A percentile compares a stretch with the other conserved stretches of the same genome.
phyloP scores from a whole-genome alignment of 2,329 filamentous ascomycete genomes.

The Hymenoscyphus fructigenus region DNA sequence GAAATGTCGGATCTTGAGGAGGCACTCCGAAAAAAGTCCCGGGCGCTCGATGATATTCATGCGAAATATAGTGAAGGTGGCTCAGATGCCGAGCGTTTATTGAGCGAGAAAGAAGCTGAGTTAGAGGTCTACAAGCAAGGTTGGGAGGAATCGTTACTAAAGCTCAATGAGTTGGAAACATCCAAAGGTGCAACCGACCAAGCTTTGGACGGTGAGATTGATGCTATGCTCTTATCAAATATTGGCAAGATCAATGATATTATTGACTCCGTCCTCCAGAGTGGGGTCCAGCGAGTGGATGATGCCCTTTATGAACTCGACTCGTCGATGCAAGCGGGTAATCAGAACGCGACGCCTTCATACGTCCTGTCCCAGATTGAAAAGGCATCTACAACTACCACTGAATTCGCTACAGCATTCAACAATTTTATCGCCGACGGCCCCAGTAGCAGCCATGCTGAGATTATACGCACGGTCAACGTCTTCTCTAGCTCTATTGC shows the following conservation, averaged over 20 bases:
- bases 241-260: constrained; percentile 95
- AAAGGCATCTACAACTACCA: constrained; percentile 90
- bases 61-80: constrained; percentile 75
- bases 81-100: constrained; percentile 78
- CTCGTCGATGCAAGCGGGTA: constrained; percentile 96
- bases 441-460: constrained; percentile 82
- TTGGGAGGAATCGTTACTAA: constrained; percentile 93
- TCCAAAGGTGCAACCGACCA: constrained; percentile 74
- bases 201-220: constrained; percentile 85
- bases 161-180: constrained; percentile 83
- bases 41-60: constrained; percentile 80
- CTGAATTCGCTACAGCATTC: constrained; percentile 96
- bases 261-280: constrained; percentile 93
- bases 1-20: constrained; percentile 98
- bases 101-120: constrained; percentile 95
- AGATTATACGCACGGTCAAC: constrained; percentile 90
- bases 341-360: constrained; percentile 92
- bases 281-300: constrained; percentile 89
- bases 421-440: constrained; percentile 98
- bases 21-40: constrained; percentile 82
- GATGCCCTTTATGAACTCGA: constrained; percentile 97
- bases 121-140: constrained; percentile 97
- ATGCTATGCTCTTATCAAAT: constrained; percentile 81
- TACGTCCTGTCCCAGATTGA: constrained; percentile 97
- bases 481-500: constrained; percentile 87